A percentile compares a stretch with the other conserved stretches of the same genome.
These are phyloP conservation scores for Teratosphaeria epicoccoides DNA, from an alignment of 2,329 filamentous ascomycete genomes.

Conservation along the genomic window DNA sequence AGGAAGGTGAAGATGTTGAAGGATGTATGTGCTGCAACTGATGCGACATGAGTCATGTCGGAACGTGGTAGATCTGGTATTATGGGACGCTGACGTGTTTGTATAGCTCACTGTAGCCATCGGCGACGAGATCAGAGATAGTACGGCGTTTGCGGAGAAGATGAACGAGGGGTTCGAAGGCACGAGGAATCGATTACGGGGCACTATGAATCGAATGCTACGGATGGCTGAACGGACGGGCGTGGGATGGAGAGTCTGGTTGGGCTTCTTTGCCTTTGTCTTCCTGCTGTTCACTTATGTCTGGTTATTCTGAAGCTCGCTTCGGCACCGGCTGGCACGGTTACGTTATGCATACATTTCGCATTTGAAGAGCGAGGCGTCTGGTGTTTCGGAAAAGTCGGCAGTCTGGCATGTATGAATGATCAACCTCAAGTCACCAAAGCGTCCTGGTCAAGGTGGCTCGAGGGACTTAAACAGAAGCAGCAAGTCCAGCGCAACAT, in stretches of 20 bases:
- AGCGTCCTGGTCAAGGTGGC: no score
- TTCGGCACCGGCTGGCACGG: background rate
- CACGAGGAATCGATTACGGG: constrained; percentile 66
- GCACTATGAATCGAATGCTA: constrained; percentile 96
- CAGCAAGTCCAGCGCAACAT: no score
- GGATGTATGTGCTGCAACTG: constrained; percentile 50
- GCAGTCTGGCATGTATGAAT: background rate
- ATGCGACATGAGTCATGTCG: background rate
- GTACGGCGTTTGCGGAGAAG: constrained; percentile 75
- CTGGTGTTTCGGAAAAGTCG: background rate
- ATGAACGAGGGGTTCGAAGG: constrained; percentile 94
- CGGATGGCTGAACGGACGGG: constrained; percentile 89
- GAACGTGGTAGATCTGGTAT: background rate
- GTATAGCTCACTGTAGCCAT: constrained; percentile 77
- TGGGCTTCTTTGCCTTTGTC: constrained; percentile 77
- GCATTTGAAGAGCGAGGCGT: background rate
- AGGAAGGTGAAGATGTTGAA: constrained; percentile 85
- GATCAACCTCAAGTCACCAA: background rate
- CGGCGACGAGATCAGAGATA: constrained; percentile 88
- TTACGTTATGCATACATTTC: background rate
- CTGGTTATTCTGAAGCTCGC: constrained; percentile 53
- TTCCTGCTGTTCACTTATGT: constrained; percentile 81
- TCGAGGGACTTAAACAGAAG: no score
- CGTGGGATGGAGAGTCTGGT: constrained; percentile 92
- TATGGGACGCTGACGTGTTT: background rate